phyloP scores from a whole-genome alignment of 1,284 basidiomycete genomes.

The Lentinus polychrous region DNA sequence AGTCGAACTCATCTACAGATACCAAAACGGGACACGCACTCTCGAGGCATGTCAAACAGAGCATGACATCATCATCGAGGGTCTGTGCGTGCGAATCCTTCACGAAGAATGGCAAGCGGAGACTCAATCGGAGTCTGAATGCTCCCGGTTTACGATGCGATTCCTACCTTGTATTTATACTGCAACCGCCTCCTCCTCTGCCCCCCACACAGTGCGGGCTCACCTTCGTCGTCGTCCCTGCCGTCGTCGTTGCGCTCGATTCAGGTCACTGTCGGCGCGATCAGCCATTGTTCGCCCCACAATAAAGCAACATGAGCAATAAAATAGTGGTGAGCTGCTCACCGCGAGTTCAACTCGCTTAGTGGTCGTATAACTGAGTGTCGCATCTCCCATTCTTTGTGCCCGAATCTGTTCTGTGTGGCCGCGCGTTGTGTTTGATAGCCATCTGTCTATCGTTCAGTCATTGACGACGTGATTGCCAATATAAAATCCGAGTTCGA shows the following conservation, averaged over 20 bases:
- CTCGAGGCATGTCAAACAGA: no score
- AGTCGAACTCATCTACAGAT: no score
- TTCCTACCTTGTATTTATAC: conserved; percentile 46
- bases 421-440: conserved; percentile 37
- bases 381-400: conserved; percentile 9
- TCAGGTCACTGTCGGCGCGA: background rate
- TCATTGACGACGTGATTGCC: conserved; percentile 95
- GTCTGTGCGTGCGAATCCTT: conserved; percentile 43
- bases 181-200: conserved; percentile 25
- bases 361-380: conserved; percentile 48
- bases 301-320: conserved; percentile 62
- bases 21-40: no score
- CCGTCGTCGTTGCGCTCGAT: conserved; percentile 9
- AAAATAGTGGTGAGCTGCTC: conserved; percentile 87
- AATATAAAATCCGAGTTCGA: conserved; percentile 93
- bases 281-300: background rate
- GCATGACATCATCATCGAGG: conserved; percentile 5
- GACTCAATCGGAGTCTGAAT: conserved; percentile 35
- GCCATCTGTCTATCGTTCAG: conserved; percentile 86
- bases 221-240: conserved; percentile 27
- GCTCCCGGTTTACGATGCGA: conserved; percentile 29
- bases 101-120: conserved; percentile 16
- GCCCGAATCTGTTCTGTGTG: conserved; percentile 5
- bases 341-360: conserved; percentile 47
- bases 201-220: conserved; percentile 22